phyloP scores from a whole-genome alignment of 352 stramenopile genomes.

The Aphanomyces stellatus region DNA sequence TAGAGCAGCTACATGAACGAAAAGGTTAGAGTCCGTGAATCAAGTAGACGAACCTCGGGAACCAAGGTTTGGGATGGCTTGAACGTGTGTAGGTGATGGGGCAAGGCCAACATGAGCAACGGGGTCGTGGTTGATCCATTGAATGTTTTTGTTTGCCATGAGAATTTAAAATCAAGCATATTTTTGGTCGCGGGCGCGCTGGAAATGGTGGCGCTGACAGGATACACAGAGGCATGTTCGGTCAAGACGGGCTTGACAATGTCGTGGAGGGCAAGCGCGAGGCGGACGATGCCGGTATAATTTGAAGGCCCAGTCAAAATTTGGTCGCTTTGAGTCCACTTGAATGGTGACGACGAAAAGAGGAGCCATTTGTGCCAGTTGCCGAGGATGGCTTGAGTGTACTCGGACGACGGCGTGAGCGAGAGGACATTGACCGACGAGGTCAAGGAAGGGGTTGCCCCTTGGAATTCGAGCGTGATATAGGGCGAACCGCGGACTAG shows the following conservation, averaged over 20 bases:
- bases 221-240: neutral
- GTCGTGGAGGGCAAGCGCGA: neutral
- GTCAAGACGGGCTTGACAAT: neutral
- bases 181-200: neutral
- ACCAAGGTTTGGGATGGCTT: neutral
- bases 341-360: neutral
- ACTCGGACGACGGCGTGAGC: neutral
- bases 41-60: too few species aligned
- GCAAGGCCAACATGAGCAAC: slow-evolving; percentile 58
- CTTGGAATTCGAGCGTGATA: slow-evolving; percentile 56
- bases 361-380: slow-evolving; percentile 12
- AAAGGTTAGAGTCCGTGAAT: too few species aligned
- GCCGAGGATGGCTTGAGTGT: neutral
- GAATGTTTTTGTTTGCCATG: neutral
- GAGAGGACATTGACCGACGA: slow-evolving; percentile 17
- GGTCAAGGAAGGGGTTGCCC: slow-evolving; percentile 41
- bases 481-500: slow-evolving; percentile 76
- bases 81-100: slow-evolving; percentile 52
- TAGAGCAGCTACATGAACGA: slow-evolving; percentile 40
- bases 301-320: neutral
- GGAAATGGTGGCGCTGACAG: neutral
- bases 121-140: slow-evolving; percentile 27
- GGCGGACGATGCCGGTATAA: neutral
- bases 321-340: neutral
- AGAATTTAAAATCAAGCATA: neutral